Evolutionary conservation across 768 basidiomycete genomes (phyloP), one percentile per base, ranked within the genome.

Genomic region (Clitopilus hobsonii): DNA sequence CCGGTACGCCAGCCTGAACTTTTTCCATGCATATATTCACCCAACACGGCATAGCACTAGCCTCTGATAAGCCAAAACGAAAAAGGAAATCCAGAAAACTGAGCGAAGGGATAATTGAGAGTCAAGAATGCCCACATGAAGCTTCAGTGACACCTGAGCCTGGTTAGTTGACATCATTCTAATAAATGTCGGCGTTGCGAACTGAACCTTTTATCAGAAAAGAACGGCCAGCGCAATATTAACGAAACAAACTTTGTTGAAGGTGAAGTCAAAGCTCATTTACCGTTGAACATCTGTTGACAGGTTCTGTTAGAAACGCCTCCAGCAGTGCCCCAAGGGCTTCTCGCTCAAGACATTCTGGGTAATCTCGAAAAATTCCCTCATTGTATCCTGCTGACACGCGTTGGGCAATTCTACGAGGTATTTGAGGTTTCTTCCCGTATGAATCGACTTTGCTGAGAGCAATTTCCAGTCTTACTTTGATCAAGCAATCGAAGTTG

Each of bases 321-420:
- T 23, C 41, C 14, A 29, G 45, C 55, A 25, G 65, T 65, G 52
- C 69, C 74, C 29, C 69, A 67, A n/a, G 73, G 68, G 16, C 69
- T 77, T 48, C 78, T 96, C 20, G 88, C 91, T 2, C 76, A 66
- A 41, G 86, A 85, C 59, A 86, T 98, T 27, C 75, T 82, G 58
- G 69, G 79, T 23, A 93, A 97, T 63, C 75, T 89, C 18, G 71
- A 75, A 36, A 81, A 73, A 48, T 97, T 93, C 64, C 89, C 95
- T 20, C 89, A 94, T 61, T 95, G 94, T 65, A 78, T 97, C 25
- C 75, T 98, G 23, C 78, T 98, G 16, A 98, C 94, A 6, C 83
- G 92, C 52, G 94, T 98, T 10, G 95, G 95, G 13, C 88, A 93
- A 62, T 98, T 98, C 68, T 98, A 96, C 65, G 95, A 98, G 81